Evolutionary conservation across 2,329 filamentous ascomycete genomes (phyloP).

Genomic region (Botrytis fabae): DNA sequence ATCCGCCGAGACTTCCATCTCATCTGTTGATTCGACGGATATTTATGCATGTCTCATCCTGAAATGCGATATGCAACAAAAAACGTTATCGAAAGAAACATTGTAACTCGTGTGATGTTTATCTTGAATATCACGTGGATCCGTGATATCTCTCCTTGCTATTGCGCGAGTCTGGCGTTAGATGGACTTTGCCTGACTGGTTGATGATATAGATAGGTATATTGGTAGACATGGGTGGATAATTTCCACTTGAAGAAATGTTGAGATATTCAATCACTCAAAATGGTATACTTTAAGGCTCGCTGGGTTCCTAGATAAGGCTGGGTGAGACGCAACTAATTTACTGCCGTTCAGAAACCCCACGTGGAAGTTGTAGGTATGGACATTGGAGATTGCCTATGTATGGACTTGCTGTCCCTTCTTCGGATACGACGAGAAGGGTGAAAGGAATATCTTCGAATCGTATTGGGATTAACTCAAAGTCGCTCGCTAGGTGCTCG

Average conservation of each 20-base stretch:
- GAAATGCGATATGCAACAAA: slow-evolving; percentile 23
- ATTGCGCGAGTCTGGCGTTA: not conserved
- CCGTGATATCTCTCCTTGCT: not conserved
- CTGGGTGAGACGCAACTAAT: not conserved
- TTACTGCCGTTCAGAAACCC: slow-evolving; percentile 4
- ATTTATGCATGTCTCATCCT: slow-evolving; percentile 23
- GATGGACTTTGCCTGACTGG: not conserved
- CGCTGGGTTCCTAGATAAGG: not conserved
- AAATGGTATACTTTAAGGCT: not conserved
- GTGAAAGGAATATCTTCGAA: not conserved
- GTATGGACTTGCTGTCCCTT: not conserved
- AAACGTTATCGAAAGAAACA: slow-evolving; percentile 1
- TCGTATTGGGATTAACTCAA: not conserved
- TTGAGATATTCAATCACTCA: not conserved
- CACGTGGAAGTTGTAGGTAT: slow-evolving; percentile 18
- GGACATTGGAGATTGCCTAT: not conserved
- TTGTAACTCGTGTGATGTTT: not conserved
- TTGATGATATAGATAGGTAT: not conserved
- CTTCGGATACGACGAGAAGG: not conserved
- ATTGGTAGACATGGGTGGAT: not conserved
- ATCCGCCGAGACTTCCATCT: not conserved
- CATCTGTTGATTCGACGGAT: slow-evolving; percentile 15
- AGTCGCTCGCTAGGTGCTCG: not conserved
- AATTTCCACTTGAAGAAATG: not conserved
- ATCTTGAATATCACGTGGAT: slow-evolving; percentile 10